phyloP scores from a whole-genome alignment of 768 basidiomycete species.

The Amanita polypyramis region DNA sequence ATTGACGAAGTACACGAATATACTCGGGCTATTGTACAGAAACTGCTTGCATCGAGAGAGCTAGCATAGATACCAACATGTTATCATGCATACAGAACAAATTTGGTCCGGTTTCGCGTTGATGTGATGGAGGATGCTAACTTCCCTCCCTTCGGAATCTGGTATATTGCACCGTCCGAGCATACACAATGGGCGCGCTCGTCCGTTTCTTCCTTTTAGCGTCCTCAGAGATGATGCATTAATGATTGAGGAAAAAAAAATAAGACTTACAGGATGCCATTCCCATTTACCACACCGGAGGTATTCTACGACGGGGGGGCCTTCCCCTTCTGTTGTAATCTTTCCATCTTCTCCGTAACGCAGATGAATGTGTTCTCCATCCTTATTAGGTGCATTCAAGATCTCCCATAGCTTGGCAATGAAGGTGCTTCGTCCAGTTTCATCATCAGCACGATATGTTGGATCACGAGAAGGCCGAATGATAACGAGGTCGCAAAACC shows the following conservation, averaged over 20 bases:
- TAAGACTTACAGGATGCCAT: slow-evolving; percentile 66
- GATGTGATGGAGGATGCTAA: slow-evolving; percentile 37
- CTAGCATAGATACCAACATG: not conserved
- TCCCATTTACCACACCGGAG: slow-evolving; percentile 73
- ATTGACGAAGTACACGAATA: slow-evolving; percentile 64
- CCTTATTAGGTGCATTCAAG: slow-evolving; percentile 61
- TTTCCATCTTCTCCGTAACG: slow-evolving; percentile 39
- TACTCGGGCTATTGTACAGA: slow-evolving; percentile 40
- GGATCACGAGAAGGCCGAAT: slow-evolving; percentile 65
- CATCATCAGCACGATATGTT: slow-evolving; percentile 27
- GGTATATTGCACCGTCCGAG: slow-evolving; percentile 64
- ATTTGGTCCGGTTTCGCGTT: slow-evolving; percentile 23
- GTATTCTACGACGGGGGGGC: slow-evolving; percentile 62
- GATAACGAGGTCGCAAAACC: slow-evolving; percentile 63
- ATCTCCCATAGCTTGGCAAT: slow-evolving; percentile 42
- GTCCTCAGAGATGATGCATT: not conserved
- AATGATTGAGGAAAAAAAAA: not conserved
- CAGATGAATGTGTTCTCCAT: slow-evolving; percentile 61
- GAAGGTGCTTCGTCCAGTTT: slow-evolving; percentile 36
- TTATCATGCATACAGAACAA: slow-evolving; percentile 37
- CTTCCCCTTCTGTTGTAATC: slow-evolving; percentile 29
- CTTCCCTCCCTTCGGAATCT: slow-evolving; percentile 50
- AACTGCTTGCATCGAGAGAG: slow-evolving; percentile 12
- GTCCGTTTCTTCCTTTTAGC: slow-evolving; percentile 45
- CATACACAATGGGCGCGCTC: slow-evolving; percentile 63